Percentiles rank a stretch among this genome's conserved stretches.
Evolutionary conservation across 2,329 filamentous ascomycete genomes (phyloP).

Genomic region (Penicillium sumatraense): DNA sequence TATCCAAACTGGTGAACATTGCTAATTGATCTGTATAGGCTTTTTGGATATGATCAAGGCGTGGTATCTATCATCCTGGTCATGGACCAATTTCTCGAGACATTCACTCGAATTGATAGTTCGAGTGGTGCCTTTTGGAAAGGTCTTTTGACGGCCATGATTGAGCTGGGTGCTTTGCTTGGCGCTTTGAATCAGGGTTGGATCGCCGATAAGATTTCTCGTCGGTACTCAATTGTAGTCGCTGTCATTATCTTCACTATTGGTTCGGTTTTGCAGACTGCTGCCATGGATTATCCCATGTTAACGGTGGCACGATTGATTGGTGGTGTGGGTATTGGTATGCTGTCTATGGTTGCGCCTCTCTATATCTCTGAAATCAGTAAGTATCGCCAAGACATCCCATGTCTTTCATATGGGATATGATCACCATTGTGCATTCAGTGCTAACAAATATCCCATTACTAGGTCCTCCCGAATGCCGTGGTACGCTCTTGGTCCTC

Average conservation of each 20-base stretch:
- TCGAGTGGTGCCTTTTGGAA: constrained; percentile 47
- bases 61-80: constrained; percentile 54
- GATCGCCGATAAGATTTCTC: constrained; percentile 57
- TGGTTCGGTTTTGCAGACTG: constrained; percentile 58
- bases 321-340: constrained; percentile 58
- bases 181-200: constrained; percentile 54
- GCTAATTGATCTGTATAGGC: not conserved
- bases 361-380: constrained; percentile 59
- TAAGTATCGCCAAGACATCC: constrained; percentile 15
- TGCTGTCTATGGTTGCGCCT: constrained; percentile 55
- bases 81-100: constrained; percentile 56
- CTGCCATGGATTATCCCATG: constrained; percentile 56
- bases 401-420: too few species aligned
- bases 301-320: constrained; percentile 55
- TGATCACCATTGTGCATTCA: too few species aligned
- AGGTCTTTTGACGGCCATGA: constrained; percentile 59
- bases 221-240: constrained; percentile 58
- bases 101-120: constrained; percentile 50
- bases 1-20: not conserved
- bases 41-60: constrained; percentile 57
- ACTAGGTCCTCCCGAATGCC: constrained; percentile 50
- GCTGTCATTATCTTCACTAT: constrained; percentile 58
- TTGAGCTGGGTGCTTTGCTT: constrained; percentile 57
- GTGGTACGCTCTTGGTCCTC: constrained; percentile 50
- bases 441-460: too few species aligned